phyloP scores from a whole-genome alignment of 208 protist genomes.

The Endotrypanum monterogeii region DNA sequence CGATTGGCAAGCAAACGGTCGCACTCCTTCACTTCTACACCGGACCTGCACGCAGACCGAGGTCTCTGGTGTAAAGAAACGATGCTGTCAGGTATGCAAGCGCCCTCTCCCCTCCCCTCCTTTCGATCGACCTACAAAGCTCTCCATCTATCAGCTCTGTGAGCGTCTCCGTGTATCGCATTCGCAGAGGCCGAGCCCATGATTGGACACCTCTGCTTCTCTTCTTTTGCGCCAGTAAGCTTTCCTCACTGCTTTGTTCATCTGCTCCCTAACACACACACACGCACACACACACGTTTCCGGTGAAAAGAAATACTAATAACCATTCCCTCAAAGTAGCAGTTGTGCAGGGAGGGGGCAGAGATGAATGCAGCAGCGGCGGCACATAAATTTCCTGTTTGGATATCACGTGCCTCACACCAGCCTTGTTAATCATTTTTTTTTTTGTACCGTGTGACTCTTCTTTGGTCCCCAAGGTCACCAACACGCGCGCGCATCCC shows the following conservation, averaged over 20 bases:
- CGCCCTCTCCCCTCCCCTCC: background rate
- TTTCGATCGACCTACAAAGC: too few species aligned
- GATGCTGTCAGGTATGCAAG: background rate
- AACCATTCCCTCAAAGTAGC: too few species aligned
- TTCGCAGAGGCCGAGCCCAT: background rate
- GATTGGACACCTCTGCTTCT: background rate
- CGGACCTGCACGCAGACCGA: constrained; percentile 21
- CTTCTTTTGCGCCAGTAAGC: background rate
- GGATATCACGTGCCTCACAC: background rate
- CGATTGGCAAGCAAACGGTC: background rate
- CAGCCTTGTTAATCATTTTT: background rate
- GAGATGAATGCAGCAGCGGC: background rate
- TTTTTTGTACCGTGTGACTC: background rate
- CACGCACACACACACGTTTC: background rate
- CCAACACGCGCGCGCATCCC: background rate
- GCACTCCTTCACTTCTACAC: constrained; percentile 19
- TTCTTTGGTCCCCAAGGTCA: background rate
- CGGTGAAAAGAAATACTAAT: too few species aligned
- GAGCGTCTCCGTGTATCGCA: background rate
- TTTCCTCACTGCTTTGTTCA: background rate
- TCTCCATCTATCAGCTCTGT: background rate
- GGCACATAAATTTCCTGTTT: background rate
- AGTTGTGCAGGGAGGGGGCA: background rate
- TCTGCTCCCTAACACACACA: background rate
- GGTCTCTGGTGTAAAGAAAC: constrained; percentile 3